Evolutionary conservation across 2,329 filamentous ascomycete species (phyloP), one percentile per base, ranked within the genome.

Genomic region (Biscogniauxia sp.): DNA sequence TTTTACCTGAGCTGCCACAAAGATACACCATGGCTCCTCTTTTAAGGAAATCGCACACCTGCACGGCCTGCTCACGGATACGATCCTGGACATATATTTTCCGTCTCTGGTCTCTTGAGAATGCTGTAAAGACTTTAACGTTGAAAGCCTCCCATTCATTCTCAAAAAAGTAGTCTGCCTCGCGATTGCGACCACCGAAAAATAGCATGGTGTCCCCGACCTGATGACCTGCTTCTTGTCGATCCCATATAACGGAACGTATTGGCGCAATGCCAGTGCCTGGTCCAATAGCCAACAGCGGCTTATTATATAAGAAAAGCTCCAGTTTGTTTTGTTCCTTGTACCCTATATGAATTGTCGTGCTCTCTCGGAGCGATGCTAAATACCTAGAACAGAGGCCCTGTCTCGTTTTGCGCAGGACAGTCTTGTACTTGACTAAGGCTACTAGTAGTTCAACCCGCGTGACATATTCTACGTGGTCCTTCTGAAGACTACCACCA

Each of bases 341-440:
- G 19, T 69, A 64, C 77, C 63, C 83, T 79, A 96, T 81, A 23
- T 76, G 80, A 17, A 97, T 77, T 0, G 76, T 74, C 9, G 87
- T 86, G 1, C 83, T 83, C 0, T 80, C 76, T 4, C 76, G 74
- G 0, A 98, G 81, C 4, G 82, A 80, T 20, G 89, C 84, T 19
- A 98, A 82, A 72, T 97, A 98, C 23, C 91, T 85, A 5, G 95
- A 97, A 75, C 93, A 97, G 54, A 99, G 88, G 1, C 95, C 95
- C 70, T 94, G 85, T 19, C 95, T 85, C 2, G 91, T 88, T 63
- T 90, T 89, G 70, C 91, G 91, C 61, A 97, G 90, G 26, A 97
- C 87, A 0, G 93, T 97, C 64, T 88, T 87, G 75, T 97, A 98
- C 72, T 94, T 93, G 61, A 99, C 93, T 59, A 98, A 88, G 0